Evolutionary conservation across 2,329 filamentous ascomycete species (phyloP).

Genomic region (Teratosphaeria zuluensis): DNA sequence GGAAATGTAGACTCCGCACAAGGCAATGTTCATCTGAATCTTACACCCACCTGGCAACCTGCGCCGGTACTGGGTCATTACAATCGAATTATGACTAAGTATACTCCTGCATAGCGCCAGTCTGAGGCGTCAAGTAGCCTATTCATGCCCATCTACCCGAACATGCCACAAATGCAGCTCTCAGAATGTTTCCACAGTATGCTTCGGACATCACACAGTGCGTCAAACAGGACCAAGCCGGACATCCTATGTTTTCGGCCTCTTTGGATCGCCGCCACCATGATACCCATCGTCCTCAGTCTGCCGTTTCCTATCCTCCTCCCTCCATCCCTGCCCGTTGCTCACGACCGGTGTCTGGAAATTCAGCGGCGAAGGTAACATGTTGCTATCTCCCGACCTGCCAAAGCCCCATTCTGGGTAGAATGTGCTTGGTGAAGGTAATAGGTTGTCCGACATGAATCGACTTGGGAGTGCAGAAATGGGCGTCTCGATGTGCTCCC

Average conservation of each 20-base stretch:
- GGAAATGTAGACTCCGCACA: too few relatives aligned
- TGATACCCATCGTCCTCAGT: slow-evolving; percentile 25
- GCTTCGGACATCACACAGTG: background rate
- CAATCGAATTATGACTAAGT: background rate
- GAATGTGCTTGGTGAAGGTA: slow-evolving; percentile 86
- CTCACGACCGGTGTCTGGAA: slow-evolving; percentile 69
- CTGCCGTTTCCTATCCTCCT: slow-evolving; percentile 30
- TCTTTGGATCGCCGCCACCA: slow-evolving; percentile 12
- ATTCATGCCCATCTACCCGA: too few relatives aligned
- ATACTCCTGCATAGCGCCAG: background rate
- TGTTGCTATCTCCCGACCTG: slow-evolving; percentile 57
- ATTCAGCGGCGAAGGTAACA: slow-evolving; percentile 82
- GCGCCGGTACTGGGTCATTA: background rate
- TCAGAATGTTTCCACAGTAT: background rate
- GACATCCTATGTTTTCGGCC: slow-evolving; percentile 5
- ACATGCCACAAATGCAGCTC: background rate
- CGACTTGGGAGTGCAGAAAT: slow-evolving; percentile 89
- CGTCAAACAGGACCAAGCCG: background rate
- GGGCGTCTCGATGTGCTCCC: slow-evolving; percentile 59
- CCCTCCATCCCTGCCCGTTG: slow-evolving; percentile 34
- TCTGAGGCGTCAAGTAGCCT: background rate
- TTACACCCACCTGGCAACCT: background rate
- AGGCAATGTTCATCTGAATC: background rate
- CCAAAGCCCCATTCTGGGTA: slow-evolving; percentile 84
- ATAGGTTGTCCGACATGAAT: slow-evolving; percentile 76